These are phyloP conservation scores for Phialophora macrospora DNA, from an alignment of 2,329 filamentous ascomycete species.

Conservation along the genomic window DNA sequence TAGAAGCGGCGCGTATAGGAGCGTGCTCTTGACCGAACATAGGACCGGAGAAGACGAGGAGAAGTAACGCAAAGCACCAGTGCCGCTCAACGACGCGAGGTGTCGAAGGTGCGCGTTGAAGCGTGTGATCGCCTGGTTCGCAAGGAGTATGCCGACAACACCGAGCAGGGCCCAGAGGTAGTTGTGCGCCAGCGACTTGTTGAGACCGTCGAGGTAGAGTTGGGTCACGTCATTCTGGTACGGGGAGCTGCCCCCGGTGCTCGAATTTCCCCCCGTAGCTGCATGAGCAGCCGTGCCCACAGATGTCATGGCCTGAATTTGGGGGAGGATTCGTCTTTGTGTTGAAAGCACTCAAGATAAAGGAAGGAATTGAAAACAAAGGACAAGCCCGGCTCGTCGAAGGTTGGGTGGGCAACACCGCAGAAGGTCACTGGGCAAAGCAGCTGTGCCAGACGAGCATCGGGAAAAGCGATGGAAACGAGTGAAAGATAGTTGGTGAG, in stretches of 20 bases:
- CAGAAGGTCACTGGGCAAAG: slow-evolving; percentile 8
- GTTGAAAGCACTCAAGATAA: slow-evolving; percentile 2
- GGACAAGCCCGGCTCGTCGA: slow-evolving; percentile 24
- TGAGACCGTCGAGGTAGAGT: slow-evolving; percentile 45
- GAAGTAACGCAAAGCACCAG: slow-evolving; percentile 72
- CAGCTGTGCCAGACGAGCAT: slow-evolving; percentile 13
- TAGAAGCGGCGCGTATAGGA: slow-evolving; percentile 58
- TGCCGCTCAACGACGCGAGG: slow-evolving; percentile 75
- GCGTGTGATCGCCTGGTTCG: slow-evolving; percentile 68
- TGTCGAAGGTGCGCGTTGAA: slow-evolving; percentile 72
- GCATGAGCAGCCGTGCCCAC: slow-evolving; percentile 12
- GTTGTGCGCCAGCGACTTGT: slow-evolving; percentile 64
- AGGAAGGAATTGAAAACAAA: slow-evolving; percentile 10
- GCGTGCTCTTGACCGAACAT: slow-evolving; percentile 71
- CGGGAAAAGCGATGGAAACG: background rate
- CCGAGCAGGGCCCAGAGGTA: slow-evolving; percentile 68
- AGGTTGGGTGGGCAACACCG: background rate
- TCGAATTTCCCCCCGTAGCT: slow-evolving; percentile 18
- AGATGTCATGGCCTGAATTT: slow-evolving; percentile 11
- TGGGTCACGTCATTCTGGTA: slow-evolving; percentile 38
- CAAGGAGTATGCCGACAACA: slow-evolving; percentile 65
- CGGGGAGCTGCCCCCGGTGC: slow-evolving; percentile 7
- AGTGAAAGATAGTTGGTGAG: slow-evolving; percentile 1
- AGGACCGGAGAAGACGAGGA: slow-evolving; percentile 61
- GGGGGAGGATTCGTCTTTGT: slow-evolving; percentile 15